Evolutionary conservation across 768 basidiomycete genomes (phyloP), one percentile per base, ranked within the genome.

Genomic region (Kwoniella sp.): DNA sequence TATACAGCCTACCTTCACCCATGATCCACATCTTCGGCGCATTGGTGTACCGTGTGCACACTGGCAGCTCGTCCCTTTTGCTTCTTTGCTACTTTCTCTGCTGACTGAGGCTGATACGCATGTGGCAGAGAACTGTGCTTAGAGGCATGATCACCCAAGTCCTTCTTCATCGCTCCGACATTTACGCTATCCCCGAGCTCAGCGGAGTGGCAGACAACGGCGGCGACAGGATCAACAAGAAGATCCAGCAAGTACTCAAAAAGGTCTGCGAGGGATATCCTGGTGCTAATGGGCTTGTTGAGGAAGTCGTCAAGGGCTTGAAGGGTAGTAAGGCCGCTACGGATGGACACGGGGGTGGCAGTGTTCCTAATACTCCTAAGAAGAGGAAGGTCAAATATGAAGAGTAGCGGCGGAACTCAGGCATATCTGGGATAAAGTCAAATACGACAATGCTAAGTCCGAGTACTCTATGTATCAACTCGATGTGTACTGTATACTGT

Each of bases 191-290:
- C 12, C 64, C 68, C 9, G 57, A 27, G 3, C 67, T 74, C 7
- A 5, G 27, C 26, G 46, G 30, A n/a, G 67, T 68, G 17, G 25
- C 60, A 8, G 60, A 60, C n/a, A 68, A 72, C 36, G 64, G 71
- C 37, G 71, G 71, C 26, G 61, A 69, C 40, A 47, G 63, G 22
- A 69, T 73, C 64, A 71, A 73, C 61, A 63, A 69, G 47, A 71
- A 72, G 51, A 40, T 69, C n/a, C 59, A 64, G 36, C 66, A 60
- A 30, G 37, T 67, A 9, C 63, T 76, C 33, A 67, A 61, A 26
- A 63, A 64, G 13, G n/a, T 67, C 3, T 48, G 44, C 21, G 56
- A 33, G 15, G 30, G 1, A 1, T 54, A 65, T 9, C 65, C 59
- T 8, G 66, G 64, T 0, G 58, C 57, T 12, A 58, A 55, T 19